phyloP scores from a whole-genome alignment of 345 rosid species.

The Murraya koenigii region DNA sequence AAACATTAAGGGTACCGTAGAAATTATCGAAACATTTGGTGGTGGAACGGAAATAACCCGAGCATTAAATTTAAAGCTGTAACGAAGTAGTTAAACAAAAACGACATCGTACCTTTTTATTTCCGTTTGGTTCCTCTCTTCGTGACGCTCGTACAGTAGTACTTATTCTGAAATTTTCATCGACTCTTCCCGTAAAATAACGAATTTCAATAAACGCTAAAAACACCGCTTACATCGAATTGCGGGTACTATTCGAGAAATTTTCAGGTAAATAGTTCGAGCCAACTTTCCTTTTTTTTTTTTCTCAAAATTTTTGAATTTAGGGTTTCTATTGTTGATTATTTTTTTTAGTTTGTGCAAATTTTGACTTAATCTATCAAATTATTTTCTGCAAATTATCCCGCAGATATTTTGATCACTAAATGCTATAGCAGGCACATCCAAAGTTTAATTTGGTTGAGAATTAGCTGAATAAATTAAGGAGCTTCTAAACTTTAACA shows the following conservation, averaged over 20 bases:
- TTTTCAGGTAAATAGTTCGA: constrained; percentile 1
- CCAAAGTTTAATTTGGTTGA: neutral
- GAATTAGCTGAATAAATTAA: no score
- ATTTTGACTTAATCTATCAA: neutral
- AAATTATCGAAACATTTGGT: no score
- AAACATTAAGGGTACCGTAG: no score
- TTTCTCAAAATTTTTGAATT: neutral
- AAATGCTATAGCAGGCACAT: neutral
- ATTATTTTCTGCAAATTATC: neutral
- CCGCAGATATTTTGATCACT: neutral
- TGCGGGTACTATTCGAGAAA: neutral
- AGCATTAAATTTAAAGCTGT: neutral
- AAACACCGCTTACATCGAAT: neutral
- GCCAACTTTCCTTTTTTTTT: neutral
- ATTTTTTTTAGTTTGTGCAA: neutral
- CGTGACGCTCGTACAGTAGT: neutral
- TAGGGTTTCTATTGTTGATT: neutral
- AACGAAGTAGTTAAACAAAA: neutral
- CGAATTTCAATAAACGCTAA: neutral
- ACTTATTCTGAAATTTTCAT: neutral
- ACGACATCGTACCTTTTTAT: neutral
- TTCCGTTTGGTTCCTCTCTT: neutral
- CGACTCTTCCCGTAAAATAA: neutral
- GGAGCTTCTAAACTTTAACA: neutral
- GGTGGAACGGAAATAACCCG: no score